A percentile compares a stretch with the other conserved stretches of the same genome.
phyloP scores from a whole-genome alignment of 2,329 filamentous ascomycete species.

The Penicillium italicum region DNA sequence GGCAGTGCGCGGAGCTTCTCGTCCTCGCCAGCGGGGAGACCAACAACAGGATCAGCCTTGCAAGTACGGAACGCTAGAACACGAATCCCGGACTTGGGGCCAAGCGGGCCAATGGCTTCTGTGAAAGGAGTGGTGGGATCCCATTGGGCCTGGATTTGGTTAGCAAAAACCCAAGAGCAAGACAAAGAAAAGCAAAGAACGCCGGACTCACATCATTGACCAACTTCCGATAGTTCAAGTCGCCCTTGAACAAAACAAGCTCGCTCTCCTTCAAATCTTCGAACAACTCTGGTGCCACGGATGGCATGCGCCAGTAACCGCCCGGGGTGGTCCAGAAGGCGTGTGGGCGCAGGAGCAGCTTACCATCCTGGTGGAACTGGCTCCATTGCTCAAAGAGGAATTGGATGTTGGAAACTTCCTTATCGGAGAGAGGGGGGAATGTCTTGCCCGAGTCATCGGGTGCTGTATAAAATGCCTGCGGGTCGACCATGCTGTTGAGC shows the following conservation, averaged over 20 bases:
- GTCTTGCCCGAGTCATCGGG: slow-evolving; percentile 61
- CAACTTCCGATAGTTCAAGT: slow-evolving; percentile 93
- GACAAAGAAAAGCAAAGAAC: neutral
- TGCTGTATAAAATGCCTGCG: slow-evolving; percentile 73
- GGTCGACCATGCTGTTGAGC: slow-evolving; percentile 72
- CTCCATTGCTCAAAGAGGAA: slow-evolving; percentile 84
- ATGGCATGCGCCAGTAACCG: slow-evolving; percentile 83
- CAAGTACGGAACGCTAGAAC: slow-evolving; percentile 85
- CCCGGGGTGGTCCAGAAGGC: slow-evolving; percentile 86
- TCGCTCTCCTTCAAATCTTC: slow-evolving; percentile 79
- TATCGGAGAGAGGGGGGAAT: slow-evolving; percentile 60
- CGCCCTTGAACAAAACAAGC: slow-evolving; percentile 93
- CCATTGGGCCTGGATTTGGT: slow-evolving; percentile 64
- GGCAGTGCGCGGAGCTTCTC: slow-evolving; percentile 69
- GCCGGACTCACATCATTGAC: slow-evolving; percentile 71
- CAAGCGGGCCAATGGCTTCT: slow-evolving; percentile 80
- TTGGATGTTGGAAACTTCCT: slow-evolving; percentile 63
- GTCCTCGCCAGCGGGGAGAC: slow-evolving; percentile 75
- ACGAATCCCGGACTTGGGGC: slow-evolving; percentile 75
- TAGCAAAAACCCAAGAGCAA: slow-evolving; percentile 2
- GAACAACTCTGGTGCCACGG: slow-evolving; percentile 62
- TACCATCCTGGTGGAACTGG: slow-evolving; percentile 73
- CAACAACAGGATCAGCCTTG: slow-evolving; percentile 94
- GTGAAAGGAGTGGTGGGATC: slow-evolving; percentile 81
- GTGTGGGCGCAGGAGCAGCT: slow-evolving; percentile 78